Evolutionary conservation across 106 monocot species (phyloP).

Genomic region (Posidonia australis): DNA sequence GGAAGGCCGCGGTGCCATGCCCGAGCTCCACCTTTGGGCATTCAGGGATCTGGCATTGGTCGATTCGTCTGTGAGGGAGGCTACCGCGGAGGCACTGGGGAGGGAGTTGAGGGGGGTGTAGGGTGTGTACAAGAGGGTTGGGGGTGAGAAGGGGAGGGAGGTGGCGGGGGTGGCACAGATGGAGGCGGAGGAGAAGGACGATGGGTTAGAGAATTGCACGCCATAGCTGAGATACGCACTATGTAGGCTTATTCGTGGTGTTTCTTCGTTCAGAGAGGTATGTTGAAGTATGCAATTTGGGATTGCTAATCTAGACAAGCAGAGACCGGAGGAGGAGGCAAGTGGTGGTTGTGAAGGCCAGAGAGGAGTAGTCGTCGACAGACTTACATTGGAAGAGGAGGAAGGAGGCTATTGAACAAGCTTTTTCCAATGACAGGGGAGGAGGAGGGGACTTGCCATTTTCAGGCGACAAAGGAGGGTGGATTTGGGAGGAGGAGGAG

Average conservation of each 20-base stretch:
- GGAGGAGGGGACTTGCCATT: too few relatives aligned
- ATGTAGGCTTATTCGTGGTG: conserved; percentile 70
- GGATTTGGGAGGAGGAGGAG: too few relatives aligned
- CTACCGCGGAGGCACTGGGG: conserved; percentile 44
- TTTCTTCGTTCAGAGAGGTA: conserved; percentile 93
- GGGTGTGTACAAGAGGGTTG: conserved; percentile 35
- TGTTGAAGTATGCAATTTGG: not conserved
- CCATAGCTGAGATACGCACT: conserved; percentile 70
- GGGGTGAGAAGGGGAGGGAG: conserved; percentile 8
- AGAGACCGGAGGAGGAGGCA: too few relatives aligned
- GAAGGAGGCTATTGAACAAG: too few relatives aligned
- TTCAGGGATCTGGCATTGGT: conserved; percentile 51
- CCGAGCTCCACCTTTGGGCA: conserved; percentile 50
- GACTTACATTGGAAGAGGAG: too few relatives aligned
- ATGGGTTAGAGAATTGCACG: conserved; percentile 71
- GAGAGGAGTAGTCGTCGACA: too few relatives aligned
- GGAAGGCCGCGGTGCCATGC: conserved; percentile 10
- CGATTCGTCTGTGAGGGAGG: conserved; percentile 38
- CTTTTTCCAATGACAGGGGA: too few relatives aligned
- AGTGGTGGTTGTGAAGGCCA: too few relatives aligned
- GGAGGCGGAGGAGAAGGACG: conserved; percentile 85
- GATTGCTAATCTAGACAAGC: too few relatives aligned
- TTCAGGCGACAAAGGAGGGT: too few relatives aligned
- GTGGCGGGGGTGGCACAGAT: conserved; percentile 10
- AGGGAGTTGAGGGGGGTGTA: conserved; percentile 51